Percentiles rank a stretch among this genome's conserved stretches.
phyloP scores from a whole-genome alignment of 495 filamentous ascomycete species.

The Penicillium herquei region DNA sequence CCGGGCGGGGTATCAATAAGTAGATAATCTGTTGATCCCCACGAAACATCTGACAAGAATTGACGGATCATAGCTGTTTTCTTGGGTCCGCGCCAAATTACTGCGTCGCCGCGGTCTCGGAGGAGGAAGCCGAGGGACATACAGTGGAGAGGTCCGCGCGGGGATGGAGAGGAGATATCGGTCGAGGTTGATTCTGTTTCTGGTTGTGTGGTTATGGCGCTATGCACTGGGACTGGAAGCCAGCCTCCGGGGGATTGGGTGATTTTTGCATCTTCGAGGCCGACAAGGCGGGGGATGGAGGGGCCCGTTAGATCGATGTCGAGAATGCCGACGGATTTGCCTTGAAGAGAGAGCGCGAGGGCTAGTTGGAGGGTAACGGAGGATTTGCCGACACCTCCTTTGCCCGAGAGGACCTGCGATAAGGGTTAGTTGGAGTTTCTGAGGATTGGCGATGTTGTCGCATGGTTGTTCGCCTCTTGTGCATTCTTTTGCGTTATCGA shows the following conservation, averaged over 20 bases:
- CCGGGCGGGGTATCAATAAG: conserved; percentile 95
- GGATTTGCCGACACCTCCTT: conserved; percentile 97
- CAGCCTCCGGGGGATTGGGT: conserved; percentile 86
- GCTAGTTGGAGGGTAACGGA: conserved; percentile 94
- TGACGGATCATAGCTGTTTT: conserved; percentile 99
- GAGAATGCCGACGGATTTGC: conserved; percentile 87
- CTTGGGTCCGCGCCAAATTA: conserved; percentile 97
- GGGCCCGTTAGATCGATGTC: conserved; percentile 96
- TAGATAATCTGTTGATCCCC: conserved; percentile 83
- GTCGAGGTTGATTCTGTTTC: neutral
- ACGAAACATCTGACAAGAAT: conserved; percentile 89
- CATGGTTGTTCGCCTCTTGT: neutral
- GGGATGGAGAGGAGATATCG: neutral
- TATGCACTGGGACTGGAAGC: conserved; percentile 82
- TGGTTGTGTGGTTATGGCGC: conserved; percentile 27
- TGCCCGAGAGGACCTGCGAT: conserved; percentile 78
- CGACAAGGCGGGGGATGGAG: conserved; percentile 91
- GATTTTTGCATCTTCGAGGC: conserved; percentile 83
- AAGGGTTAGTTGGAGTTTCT: neutral
- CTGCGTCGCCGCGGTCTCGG: conserved; percentile 76
- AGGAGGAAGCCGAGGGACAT: conserved; percentile 95
- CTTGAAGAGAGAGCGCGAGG: conserved; percentile 79
- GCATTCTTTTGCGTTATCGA: conserved; percentile 37
- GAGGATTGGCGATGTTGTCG: neutral
- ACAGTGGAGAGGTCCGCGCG: conserved; percentile 67